Percentiles rank a stretch among this genome's conserved stretches.
Conservation (phyloP, 805 yeast species). For the Yarrowia sp. region DNA sequence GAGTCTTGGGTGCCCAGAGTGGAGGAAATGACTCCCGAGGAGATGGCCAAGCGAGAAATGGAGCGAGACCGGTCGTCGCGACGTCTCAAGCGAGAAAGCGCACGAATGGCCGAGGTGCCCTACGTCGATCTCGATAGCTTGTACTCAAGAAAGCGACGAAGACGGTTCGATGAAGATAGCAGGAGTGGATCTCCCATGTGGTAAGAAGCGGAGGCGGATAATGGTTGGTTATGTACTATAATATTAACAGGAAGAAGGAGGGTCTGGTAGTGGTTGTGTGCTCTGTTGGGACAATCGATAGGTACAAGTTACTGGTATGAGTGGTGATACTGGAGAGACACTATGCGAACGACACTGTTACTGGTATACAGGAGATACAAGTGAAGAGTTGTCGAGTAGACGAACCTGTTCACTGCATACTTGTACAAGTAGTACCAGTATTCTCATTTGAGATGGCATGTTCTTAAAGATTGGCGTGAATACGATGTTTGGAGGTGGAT, state of each 20-base stretch:
- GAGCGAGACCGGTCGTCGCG: conserved; percentile 92
- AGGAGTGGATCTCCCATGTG: conserved; percentile 40
- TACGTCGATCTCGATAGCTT: conserved; percentile 50
- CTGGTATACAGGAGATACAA: too few relatives aligned
- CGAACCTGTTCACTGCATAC: too few relatives aligned
- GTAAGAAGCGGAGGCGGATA: background rate
- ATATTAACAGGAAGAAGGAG: conserved; percentile 9
- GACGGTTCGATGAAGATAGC: conserved; percentile 44
- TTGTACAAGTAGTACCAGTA: too few relatives aligned
- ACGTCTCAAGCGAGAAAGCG: conserved; percentile 89
- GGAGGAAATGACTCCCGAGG: conserved; percentile 87
- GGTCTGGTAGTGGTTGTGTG: background rate
- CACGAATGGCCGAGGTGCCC: conserved; percentile 67
- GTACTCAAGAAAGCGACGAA: conserved; percentile 49
- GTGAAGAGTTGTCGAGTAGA: too few relatives aligned
- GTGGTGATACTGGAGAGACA: too few relatives aligned
- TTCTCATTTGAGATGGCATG: too few relatives aligned
- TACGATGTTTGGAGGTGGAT: too few relatives aligned
- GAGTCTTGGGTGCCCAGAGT: conserved; percentile 86
- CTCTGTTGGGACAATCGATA: background rate
- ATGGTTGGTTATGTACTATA: conserved; percentile 8
- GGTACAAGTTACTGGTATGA: background rate
- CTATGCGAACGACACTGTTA: too few relatives aligned
- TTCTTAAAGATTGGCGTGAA: too few relatives aligned
- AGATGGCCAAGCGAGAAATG: conserved; percentile 91